Evolutionary conservation across 1,139 yeast genomes (phyloP), one percentile per base, ranked within the genome.

Genomic region (Kodamaea alishanica): DNA sequence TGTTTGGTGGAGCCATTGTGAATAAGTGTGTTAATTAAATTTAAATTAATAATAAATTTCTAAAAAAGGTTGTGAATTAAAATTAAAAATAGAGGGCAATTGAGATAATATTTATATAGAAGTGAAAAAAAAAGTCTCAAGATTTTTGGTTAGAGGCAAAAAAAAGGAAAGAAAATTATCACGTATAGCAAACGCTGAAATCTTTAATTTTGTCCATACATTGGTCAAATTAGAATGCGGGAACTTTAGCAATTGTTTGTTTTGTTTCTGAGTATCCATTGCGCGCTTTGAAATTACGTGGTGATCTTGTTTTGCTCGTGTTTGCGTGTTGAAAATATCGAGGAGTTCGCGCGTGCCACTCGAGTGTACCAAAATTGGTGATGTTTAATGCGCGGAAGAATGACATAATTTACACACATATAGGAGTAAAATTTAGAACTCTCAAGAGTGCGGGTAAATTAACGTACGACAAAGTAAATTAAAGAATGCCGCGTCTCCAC

Each of bases 1-100:
- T 88, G 22, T 44, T 37, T 39, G 53, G 50, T 70, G 96, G 94
- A 63, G 96, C 95, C 97, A 90, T 90, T 77, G 47, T 68, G 43
- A 45, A 42, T 52, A 44, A 41, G 48, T 39, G 42, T 42, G 43
- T 25, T 38, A 42, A 12, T 30, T 8, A 10, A 11, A 32, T 23
- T 32, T 6, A 32, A 9, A 24, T 32, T 23, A 23, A 30, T 8
- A 11, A 32, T 27, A 32, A 15, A 15, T 15, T 15, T 15, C 20
- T 15, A 15, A 43, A 45, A 38, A 35, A 35, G 36, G 40, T 47
- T 43, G 41, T 33, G 40, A 47, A 43, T 42, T 41, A 39, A 39
- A 29, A 27, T 33, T 24, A 24, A 32, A 33, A 25, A 26, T 36
- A 27, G 25, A 33, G 28, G 38, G 34, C 85, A 82, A 56, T 77